phyloP scores from a whole-genome alignment of 345 rosid species.

The Eucalyptus microcorys region DNA sequence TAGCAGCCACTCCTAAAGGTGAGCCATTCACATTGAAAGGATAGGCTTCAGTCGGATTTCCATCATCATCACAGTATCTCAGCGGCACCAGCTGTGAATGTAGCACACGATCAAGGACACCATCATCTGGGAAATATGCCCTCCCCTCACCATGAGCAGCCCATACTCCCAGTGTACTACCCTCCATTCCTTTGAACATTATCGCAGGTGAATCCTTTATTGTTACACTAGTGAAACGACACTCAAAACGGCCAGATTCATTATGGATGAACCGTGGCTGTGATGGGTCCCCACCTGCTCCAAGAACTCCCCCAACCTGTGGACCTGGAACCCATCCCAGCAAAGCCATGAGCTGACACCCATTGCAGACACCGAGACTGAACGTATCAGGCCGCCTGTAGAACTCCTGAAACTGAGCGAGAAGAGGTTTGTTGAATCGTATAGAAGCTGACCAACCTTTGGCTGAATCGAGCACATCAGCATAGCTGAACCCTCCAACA shows the following conservation, averaged over 20 bases:
- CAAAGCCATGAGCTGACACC: constrained; percentile 91
- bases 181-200: constrained; percentile 95
- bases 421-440: constrained; percentile 62
- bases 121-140: constrained; percentile 87
- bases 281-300: constrained; percentile 62
- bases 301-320: constrained; percentile 71
- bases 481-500: constrained; percentile 95
- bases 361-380: constrained; percentile 93
- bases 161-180: constrained; percentile 93
- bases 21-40: constrained; percentile 96
- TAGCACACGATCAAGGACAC: constrained; percentile 61
- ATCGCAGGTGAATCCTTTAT: constrained; percentile 75
- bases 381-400: constrained; percentile 78
- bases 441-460: constrained; percentile 99
- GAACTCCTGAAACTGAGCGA: constrained; percentile 78
- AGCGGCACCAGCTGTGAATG: constrained; percentile 67
- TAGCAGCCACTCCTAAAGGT: constrained; percentile 84
- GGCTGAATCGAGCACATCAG: constrained; percentile 90
- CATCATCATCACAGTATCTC: constrained; percentile 84
- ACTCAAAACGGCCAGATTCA: constrained; percentile 86
- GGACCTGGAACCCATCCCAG: constrained; percentile 97
- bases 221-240: constrained; percentile 75
- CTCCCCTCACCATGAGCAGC: constrained; percentile 96
- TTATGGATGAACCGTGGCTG: constrained; percentile 92
- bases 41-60: constrained; percentile 65